Conservation (phyloP, 2,329 filamentous ascomycete species). For the Alternaria sp. region DNA sequence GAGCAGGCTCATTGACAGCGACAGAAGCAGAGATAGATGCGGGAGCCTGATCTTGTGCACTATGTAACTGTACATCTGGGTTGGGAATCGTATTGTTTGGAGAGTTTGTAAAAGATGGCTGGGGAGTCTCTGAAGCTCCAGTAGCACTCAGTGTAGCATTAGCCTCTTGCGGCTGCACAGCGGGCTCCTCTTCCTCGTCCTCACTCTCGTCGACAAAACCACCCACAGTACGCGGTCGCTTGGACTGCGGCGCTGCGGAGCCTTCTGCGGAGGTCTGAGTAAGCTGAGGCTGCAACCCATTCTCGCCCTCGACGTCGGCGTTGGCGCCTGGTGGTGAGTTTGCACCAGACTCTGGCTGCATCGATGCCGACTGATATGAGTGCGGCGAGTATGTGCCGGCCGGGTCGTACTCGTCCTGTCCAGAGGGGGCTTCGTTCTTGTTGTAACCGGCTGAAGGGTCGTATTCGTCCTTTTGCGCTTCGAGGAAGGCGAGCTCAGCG, state of each 20-base stretch:
- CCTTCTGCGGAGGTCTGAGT: slow-evolving; percentile 34
- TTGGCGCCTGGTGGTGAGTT: slow-evolving; percentile 37
- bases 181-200: slow-evolving; percentile 61
- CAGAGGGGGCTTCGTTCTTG: slow-evolving; percentile 56
- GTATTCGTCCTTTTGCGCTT: slow-evolving; percentile 56
- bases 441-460: slow-evolving; percentile 52
- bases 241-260: slow-evolving; percentile 43
- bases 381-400: slow-evolving; percentile 36
- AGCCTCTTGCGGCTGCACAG: slow-evolving; percentile 59
- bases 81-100: slow-evolving; percentile 63
- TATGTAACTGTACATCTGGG: slow-evolving; percentile 69
- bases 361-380: slow-evolving; percentile 41
- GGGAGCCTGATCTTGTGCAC: slow-evolving; percentile 62
- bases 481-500: slow-evolving; percentile 62
- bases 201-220: slow-evolving; percentile 71
- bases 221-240: slow-evolving; percentile 64
- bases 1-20: slow-evolving; percentile 56
- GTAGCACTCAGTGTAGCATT: slow-evolving; percentile 59
- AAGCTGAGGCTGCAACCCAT: slow-evolving; percentile 36
- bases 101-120: slow-evolving; percentile 64
- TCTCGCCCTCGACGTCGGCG: slow-evolving; percentile 31
- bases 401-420: slow-evolving; percentile 55
- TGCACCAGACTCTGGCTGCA: slow-evolving; percentile 39
- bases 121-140: slow-evolving; percentile 60
- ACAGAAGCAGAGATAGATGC: slow-evolving; percentile 51